Conservation (phyloP, 1,284 basidiomycete species). For the Grifola frondosa region DNA sequence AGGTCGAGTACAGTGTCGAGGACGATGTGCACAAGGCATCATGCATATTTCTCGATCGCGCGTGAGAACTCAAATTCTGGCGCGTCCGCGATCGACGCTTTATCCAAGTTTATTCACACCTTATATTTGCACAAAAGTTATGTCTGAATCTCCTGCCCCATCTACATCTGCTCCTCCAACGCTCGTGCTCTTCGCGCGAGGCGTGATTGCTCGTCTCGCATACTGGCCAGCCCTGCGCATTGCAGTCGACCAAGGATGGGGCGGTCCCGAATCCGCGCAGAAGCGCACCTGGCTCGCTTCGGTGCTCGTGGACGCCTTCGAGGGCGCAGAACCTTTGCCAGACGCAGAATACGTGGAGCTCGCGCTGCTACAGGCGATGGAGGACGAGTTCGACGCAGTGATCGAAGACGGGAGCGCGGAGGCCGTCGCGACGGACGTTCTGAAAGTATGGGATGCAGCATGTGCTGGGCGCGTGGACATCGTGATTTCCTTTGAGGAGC, state of each 20-base stretch:
- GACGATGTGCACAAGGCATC: background rate
- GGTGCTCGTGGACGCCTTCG: conserved; percentile 83
- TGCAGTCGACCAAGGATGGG: conserved; percentile 82
- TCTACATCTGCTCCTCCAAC: conserved; percentile 31
- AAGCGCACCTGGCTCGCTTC: conserved; percentile 84
- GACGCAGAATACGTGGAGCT: conserved; percentile 79
- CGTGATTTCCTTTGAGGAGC: conserved; percentile 55
- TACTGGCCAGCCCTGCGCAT: conserved; percentile 83
- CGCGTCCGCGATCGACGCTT: too few species aligned
- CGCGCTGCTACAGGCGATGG: conserved; percentile 75
- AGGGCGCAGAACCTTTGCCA: conserved; percentile 52
- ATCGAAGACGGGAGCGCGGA: conserved; percentile 82
- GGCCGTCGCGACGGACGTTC: conserved; percentile 67
- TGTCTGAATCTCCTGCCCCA: conserved; percentile 29
- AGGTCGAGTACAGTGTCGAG: background rate
- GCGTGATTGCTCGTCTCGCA: conserved; percentile 74
- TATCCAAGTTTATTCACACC: too few species aligned
- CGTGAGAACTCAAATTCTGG: too few species aligned
- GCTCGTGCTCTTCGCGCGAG: conserved; percentile 80
- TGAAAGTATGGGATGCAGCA: conserved; percentile 63
- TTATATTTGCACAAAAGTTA: background rate
- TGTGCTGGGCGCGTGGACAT: conserved; percentile 41
- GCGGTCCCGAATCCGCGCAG: conserved; percentile 66
- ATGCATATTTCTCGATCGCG: conserved; percentile 1
- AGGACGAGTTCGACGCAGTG: conserved; percentile 80